phyloP scores from a whole-genome alignment of 805 yeast species.

The Hanseniaspora valbyensis region DNA sequence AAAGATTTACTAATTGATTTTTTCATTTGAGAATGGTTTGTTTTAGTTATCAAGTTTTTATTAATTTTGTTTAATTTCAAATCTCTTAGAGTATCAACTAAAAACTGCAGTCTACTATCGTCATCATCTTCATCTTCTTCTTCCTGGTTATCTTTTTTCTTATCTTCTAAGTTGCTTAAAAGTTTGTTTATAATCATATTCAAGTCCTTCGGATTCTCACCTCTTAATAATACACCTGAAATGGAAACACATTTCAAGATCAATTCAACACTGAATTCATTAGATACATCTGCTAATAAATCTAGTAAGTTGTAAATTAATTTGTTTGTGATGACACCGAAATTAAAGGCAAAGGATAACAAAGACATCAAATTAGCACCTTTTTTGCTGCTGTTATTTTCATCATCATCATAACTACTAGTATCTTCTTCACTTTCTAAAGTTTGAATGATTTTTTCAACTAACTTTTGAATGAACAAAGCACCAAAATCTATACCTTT shows the following conservation, averaged over 20 bases:
- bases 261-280: conserved; percentile 67
- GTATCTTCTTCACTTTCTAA: conserved; percentile 16
- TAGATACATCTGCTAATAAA: conserved; percentile 40
- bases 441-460: conserved; percentile 51
- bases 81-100: conserved; percentile 74
- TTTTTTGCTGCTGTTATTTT: conserved; percentile 31
- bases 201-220: conserved; percentile 80
- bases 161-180: conserved; percentile 22
- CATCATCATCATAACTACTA: conserved; percentile 14
- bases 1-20: conserved; percentile 46
- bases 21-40: conserved; percentile 29
- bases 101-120: conserved; percentile 62
- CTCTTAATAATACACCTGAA: conserved; percentile 73
- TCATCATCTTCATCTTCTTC: conserved; percentile 38
- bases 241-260: conserved; percentile 59
- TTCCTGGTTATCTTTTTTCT: too few species aligned
- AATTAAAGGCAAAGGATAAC: conserved; percentile 62
- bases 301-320: conserved; percentile 68
- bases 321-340: conserved; percentile 63
- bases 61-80: conserved; percentile 70
- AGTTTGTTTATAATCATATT: conserved; percentile 53
- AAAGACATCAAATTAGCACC: conserved; percentile 61
- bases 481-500: conserved; percentile 92
- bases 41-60: conserved; percentile 32
- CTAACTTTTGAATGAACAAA: conserved; percentile 60